phyloP scores from a whole-genome alignment of 306 rosid species.

The apple (Malus domestica) region DNA sequence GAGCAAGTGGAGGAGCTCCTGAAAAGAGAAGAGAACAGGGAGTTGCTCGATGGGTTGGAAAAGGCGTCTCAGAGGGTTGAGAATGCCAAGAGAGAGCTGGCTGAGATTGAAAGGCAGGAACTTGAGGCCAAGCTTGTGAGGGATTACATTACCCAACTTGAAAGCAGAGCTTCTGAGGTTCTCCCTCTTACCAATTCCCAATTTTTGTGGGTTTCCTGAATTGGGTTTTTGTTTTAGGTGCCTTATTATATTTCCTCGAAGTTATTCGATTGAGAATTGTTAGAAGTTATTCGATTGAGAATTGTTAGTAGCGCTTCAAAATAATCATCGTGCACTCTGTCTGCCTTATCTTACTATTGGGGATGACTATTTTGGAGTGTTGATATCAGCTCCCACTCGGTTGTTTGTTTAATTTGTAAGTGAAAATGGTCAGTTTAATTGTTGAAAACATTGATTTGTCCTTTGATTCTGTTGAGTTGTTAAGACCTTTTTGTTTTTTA shows the following conservation, averaged over 20 bases:
- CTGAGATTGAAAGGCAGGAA: conserved; percentile 51
- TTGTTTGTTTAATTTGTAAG: background rate
- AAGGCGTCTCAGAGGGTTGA: conserved; percentile 69
- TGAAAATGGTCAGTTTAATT: background rate
- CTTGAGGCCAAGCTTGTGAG: conserved; percentile 42
- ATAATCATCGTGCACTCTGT: background rate
- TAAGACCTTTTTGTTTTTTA: no score
- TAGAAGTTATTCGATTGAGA: background rate
- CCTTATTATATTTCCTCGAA: background rate
- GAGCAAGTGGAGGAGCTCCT: conserved; percentile 52
- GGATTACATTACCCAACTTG: conserved; percentile 51
- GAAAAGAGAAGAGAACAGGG: conserved; percentile 56
- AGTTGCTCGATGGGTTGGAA: conserved; percentile 65
- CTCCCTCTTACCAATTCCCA: background rate
- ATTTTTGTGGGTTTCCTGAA: background rate
- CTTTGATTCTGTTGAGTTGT: no score
- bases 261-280: background rate
- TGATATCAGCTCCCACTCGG: background rate
- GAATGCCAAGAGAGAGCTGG: conserved; percentile 51
- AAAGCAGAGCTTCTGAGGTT: conserved; percentile 59
- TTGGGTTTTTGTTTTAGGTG: background rate
- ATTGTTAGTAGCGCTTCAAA: no score
- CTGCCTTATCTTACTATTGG: background rate
- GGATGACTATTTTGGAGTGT: background rate
- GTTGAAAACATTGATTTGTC: background rate